Conservation (phyloP, 2,329 filamentous ascomycete genomes). For the Verticillium albo-atrum region DNA sequence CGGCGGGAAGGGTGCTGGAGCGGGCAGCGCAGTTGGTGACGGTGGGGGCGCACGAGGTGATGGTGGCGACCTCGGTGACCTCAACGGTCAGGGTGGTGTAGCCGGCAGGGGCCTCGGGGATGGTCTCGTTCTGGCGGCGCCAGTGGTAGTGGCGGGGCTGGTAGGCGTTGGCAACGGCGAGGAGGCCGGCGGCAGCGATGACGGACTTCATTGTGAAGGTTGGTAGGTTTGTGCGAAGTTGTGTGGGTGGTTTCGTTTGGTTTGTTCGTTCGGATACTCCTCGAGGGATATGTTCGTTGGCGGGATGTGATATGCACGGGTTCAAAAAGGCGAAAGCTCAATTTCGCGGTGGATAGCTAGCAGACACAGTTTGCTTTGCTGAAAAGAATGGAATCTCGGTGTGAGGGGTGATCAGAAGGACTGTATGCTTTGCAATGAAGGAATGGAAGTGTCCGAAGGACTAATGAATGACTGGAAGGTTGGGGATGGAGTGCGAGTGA, state of each 20-base stretch:
- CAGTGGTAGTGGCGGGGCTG: slow-evolving; percentile 28
- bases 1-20: slow-evolving; percentile 28
- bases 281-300: neutral
- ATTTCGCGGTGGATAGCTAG: slow-evolving; percentile 10
- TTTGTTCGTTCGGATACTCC: neutral
- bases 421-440: slow-evolving; percentile 5
- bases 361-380: slow-evolving; percentile 15
- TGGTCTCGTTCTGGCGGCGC: slow-evolving; percentile 14
- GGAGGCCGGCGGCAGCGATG: slow-evolving; percentile 36
- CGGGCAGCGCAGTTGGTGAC: slow-evolving; percentile 51
- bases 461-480: slow-evolving; percentile 13
- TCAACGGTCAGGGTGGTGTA: slow-evolving; percentile 43
- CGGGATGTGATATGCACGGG: neutral
- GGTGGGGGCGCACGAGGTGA: slow-evolving; percentile 53
- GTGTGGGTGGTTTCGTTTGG: neutral
- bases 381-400: slow-evolving; percentile 8
- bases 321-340: slow-evolving; percentile 13
- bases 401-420: slow-evolving; percentile 2
- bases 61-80: slow-evolving; percentile 50
- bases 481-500: neutral
- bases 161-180: slow-evolving; percentile 36
- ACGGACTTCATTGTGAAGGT: slow-evolving; percentile 43
- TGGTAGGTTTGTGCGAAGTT: slow-evolving; percentile 12
- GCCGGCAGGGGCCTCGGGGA: slow-evolving; percentile 9
- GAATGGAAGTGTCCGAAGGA: slow-evolving; percentile 15